phyloP scores from a whole-genome alignment of 352 stramenopile genomes.

The Globisporangium abappressorium region DNA sequence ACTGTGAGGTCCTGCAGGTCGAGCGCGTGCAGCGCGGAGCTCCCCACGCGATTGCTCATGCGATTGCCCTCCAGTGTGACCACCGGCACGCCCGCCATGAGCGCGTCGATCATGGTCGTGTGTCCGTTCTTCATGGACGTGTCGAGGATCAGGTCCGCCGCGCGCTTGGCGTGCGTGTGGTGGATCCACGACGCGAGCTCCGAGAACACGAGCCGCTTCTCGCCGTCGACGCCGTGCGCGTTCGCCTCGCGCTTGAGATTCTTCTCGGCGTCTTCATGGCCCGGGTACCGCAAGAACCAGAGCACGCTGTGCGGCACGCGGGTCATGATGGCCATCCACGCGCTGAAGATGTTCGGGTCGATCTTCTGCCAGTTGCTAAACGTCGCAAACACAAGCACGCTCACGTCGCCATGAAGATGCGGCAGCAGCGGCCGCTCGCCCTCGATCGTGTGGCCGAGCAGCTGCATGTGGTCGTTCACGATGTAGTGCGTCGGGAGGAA shows the following conservation, averaged over 20 bases:
- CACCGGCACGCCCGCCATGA: slow-evolving; percentile 75
- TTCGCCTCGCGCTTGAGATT: slow-evolving; percentile 57
- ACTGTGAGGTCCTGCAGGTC: slow-evolving; percentile 49
- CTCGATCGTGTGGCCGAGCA: slow-evolving; percentile 54
- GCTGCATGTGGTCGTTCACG: slow-evolving; percentile 81
- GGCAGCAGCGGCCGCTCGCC: slow-evolving; percentile 25
- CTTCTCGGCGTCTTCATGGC: slow-evolving; percentile 37
- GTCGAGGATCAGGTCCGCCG: slow-evolving; percentile 73
- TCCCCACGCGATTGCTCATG: slow-evolving; percentile 68
- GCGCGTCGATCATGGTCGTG: slow-evolving; percentile 74
- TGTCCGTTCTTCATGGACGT: slow-evolving; percentile 85
- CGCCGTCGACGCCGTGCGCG: slow-evolving; percentile 44
- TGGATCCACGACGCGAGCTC: slow-evolving; percentile 68
- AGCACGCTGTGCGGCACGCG: slow-evolving; percentile 70
- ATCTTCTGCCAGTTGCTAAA: slow-evolving; percentile 91
- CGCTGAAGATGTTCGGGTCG: slow-evolving; percentile 61
- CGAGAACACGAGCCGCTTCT: slow-evolving; percentile 55
- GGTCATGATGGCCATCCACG: slow-evolving; percentile 77
- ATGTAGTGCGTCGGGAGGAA: slow-evolving; percentile 76
- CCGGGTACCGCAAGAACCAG: slow-evolving; percentile 69
- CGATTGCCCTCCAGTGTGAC: slow-evolving; percentile 63
- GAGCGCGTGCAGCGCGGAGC: slow-evolving; percentile 53
- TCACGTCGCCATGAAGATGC: slow-evolving; percentile 4
- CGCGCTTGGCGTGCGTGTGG: slow-evolving; percentile 70
- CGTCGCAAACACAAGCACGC: slow-evolving; percentile 67